Evolutionary conservation across 805 yeast genomes (phyloP).

Genomic region (Jamesozyma hellenica): DNA sequence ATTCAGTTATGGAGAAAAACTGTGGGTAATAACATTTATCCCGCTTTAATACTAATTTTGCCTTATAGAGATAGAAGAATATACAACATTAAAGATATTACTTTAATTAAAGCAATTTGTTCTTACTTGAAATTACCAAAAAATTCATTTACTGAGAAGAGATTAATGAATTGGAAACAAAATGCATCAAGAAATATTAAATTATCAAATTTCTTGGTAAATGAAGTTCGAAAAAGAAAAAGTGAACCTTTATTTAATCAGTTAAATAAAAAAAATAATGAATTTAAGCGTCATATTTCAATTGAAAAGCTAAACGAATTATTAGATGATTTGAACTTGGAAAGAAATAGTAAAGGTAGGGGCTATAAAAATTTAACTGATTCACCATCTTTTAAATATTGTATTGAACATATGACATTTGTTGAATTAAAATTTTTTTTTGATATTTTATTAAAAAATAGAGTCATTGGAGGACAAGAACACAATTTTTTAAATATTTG

Average conservation of each 20-base stretch:
- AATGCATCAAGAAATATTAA: conserved; percentile 30
- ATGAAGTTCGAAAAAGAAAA: conserved; percentile 35
- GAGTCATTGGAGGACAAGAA: conserved; percentile 55
- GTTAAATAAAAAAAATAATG: conserved; percentile 19
- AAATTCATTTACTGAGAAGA: conserved; percentile 49
- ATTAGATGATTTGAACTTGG: conserved; percentile 37
- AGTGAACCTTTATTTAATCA: conserved; percentile 34
- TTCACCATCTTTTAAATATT: conserved; percentile 35
- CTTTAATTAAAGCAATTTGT: conserved; percentile 42
- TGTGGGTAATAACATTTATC: conserved; percentile 57
- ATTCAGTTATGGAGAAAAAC: conserved; percentile 40
- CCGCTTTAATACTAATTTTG: conserved; percentile 50
- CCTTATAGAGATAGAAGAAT: conserved; percentile 56
- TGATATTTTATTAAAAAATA: conserved; percentile 50
- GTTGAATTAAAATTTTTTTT: conserved; percentile 61
- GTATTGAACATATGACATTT: conserved; percentile 45
- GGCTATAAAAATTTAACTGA: conserved; percentile 16
- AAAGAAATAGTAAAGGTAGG: conserved; percentile 12
- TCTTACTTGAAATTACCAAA: conserved; percentile 49
- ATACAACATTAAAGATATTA: conserved; percentile 55
- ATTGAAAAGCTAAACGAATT: conserved; percentile 41
- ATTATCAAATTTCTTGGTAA: conserved; percentile 40
- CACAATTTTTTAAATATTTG: conserved; percentile 46
- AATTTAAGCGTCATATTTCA: conserved; percentile 26
- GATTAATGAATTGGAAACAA: conserved; percentile 39